Percentiles rank a stretch among this genome's conserved stretches.
Evolutionary conservation across 2,329 filamentous ascomycete genomes (phyloP).

Genomic region (Cadophora sp.): DNA sequence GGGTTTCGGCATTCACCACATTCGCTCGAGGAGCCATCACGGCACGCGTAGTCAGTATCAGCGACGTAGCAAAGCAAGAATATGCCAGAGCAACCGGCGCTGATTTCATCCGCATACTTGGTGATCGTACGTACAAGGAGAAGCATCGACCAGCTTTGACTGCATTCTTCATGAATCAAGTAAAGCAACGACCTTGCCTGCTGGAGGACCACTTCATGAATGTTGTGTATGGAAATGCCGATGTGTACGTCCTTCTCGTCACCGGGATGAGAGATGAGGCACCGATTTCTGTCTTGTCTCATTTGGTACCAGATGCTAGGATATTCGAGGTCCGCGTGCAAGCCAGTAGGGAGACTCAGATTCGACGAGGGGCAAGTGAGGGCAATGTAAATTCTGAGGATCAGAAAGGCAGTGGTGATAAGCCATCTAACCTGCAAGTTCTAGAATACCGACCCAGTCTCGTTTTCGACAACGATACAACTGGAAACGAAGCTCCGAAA

Average conservation of each 20-base stretch:
- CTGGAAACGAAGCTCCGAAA: slow-evolving; percentile 49
- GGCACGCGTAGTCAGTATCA: slow-evolving; percentile 60
- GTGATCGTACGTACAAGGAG: slow-evolving; percentile 67
- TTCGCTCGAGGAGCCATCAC: slow-evolving; percentile 39
- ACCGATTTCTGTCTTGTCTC: slow-evolving; percentile 59
- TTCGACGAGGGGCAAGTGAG: slow-evolving; percentile 46
- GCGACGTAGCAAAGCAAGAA: slow-evolving; percentile 61
- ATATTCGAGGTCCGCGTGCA: slow-evolving; percentile 61
- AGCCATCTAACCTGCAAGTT: slow-evolving; percentile 32
- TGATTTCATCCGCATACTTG: slow-evolving; percentile 55
- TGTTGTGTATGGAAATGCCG: slow-evolving; percentile 50
- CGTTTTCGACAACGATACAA: slow-evolving; percentile 58
- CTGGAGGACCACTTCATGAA: slow-evolving; percentile 52
- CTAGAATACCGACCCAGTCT: slow-evolving; percentile 51
- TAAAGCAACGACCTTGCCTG: slow-evolving; percentile 52
- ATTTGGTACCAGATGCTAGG: slow-evolving; percentile 58
- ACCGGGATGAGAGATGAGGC: slow-evolving; percentile 61
- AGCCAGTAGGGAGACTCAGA: slow-evolving; percentile 48
- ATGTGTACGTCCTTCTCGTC: slow-evolving; percentile 63
- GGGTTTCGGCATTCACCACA: slow-evolving; percentile 52
- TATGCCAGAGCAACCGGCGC: slow-evolving; percentile 59
- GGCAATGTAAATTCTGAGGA: slow-evolving; percentile 29
- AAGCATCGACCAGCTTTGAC: slow-evolving; percentile 60
- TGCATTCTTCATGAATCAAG: slow-evolving; percentile 56
- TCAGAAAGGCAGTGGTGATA: slow-evolving; percentile 34